phyloP scores from a whole-genome alignment of 2,329 filamentous ascomycete genomes.

The Macrophomina pseudophaseolina region DNA sequence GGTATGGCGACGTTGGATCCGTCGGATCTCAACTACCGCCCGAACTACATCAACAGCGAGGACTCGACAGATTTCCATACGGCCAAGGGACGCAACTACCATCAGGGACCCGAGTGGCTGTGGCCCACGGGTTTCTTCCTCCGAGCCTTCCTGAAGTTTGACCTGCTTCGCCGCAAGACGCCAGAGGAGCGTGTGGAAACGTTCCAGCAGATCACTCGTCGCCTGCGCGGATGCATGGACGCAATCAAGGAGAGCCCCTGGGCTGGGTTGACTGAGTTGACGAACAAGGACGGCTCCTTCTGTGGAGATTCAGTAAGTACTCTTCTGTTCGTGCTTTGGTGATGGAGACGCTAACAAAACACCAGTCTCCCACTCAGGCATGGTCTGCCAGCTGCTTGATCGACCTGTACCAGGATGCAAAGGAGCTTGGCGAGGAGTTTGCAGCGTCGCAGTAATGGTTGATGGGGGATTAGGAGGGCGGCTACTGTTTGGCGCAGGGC shows the following conservation, averaged over 20 bases:
- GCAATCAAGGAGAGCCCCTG: conserved; percentile 80
- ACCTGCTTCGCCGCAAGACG: conserved; percentile 72
- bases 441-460: conserved; percentile 12
- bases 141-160: conserved; percentile 87
- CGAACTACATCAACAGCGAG: conserved; percentile 93
- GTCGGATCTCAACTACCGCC: conserved; percentile 87
- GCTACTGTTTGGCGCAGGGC: not conserved
- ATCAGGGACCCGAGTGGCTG: conserved; percentile 97
- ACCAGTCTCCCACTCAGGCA: conserved; percentile 86
- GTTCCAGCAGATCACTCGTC: conserved; percentile 90
- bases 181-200: conserved; percentile 77
- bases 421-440: conserved; percentile 41
- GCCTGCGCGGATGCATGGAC: conserved; percentile 82
- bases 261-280: conserved; percentile 92
- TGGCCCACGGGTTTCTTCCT: conserved; percentile 98
- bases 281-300: conserved; percentile 82
- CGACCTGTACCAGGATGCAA: conserved; percentile 93
- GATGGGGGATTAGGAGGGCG: not conserved
- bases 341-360: conserved; percentile 37
- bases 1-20: conserved; percentile 98
- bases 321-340: not conserved
- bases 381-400: conserved; percentile 96
- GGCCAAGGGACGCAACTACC: conserved; percentile 94
- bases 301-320: conserved; percentile 83
- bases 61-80: conserved; percentile 91